Base-by-base conservation (phyloP, 768 basidiomycete species). In the Lactarius deliciosus region DNA sequence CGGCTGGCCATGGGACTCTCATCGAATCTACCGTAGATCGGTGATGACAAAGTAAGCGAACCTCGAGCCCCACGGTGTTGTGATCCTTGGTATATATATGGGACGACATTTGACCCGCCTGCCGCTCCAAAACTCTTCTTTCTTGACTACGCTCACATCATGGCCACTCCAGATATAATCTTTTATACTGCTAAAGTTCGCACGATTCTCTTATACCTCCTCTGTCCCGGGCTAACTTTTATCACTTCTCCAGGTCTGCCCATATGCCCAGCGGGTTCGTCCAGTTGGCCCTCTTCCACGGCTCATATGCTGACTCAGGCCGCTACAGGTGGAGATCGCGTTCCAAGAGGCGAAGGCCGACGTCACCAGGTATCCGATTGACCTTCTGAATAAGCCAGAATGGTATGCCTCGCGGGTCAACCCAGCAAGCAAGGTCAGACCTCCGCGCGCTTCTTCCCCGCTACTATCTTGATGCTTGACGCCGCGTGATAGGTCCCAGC, bases 361-460 rank as follows among this genome's bases (percentile, higher is more conserved):
- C 1, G 84, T 78, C 71, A 81, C 78, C 40, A 75, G 79, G 30
- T 86, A 78, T 66, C 80, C 85, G 68, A 81, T 89, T 45, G 83
- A 89, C 70, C 74, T 89, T n/a, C 53, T 66, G 66, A 83, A 86
- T 75, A 89, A 89, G 75, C 88, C 88, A 0, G 83, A 81, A 58
- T 88, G 87, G 87, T 89, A 85, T 71, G 82, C 82, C 0, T 79
- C 82, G 0, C 79, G 83, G 62, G 81, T 89, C 47, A 88, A 89
- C 74, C 83, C 83, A 1, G 85, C 81, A 1, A 81, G 82, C 74
- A 87, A 88, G 80, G 87, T 85, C 71, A n/a, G 74, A 71, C 2
- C 2, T 25, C 22, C 54, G 8, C n/a, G 32, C 16, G 3, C 40
- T 22, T 8, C 22, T 11, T 10, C 1, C 18, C 15, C 8, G 8